These are phyloP conservation scores for Phytopythium sindhum DNA, from an alignment of 352 stramenopile genomes.

Conservation along the genomic window DNA sequence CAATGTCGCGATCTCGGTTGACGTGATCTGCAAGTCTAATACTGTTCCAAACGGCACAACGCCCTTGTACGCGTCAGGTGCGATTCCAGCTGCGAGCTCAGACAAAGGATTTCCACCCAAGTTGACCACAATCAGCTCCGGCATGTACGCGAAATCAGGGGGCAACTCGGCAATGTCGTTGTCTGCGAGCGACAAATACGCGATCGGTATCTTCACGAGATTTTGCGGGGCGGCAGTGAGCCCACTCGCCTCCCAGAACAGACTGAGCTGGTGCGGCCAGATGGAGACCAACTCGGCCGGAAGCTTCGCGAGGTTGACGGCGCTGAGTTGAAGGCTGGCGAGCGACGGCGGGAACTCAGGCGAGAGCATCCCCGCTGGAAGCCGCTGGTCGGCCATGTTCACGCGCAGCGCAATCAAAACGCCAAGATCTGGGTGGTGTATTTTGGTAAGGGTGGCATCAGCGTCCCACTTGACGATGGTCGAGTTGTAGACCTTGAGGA, in stretches of 20 bases:
- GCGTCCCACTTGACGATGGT: slow-evolving; percentile 25
- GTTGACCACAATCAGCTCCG: background rate
- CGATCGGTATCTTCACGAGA: slow-evolving; percentile 11
- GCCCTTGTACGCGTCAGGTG: slow-evolving; percentile 4
- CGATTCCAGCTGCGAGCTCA: slow-evolving; percentile 11
- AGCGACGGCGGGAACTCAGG: slow-evolving; percentile 25
- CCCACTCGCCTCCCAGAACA: slow-evolving; percentile 22
- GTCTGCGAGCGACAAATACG: slow-evolving; percentile 22
- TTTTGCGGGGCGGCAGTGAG: slow-evolving; percentile 11
- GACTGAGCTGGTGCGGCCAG: slow-evolving; percentile 14
- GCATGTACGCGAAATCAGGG: background rate
- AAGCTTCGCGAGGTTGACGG: slow-evolving; percentile 29
- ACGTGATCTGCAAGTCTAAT: slow-evolving; percentile 4
- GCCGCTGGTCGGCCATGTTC: slow-evolving; percentile 21
- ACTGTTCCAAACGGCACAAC: slow-evolving; percentile 13
- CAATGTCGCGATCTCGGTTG: slow-evolving; percentile 17
- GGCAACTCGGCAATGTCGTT: slow-evolving; percentile 2
- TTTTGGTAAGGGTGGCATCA: slow-evolving; percentile 19
- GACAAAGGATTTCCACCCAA: slow-evolving; percentile 22
- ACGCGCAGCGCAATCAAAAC: slow-evolving; percentile 26
- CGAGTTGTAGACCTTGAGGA: slow-evolving; percentile 38
- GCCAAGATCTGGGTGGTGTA: slow-evolving; percentile 21
- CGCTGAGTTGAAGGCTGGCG: slow-evolving; percentile 33
- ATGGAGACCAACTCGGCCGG: slow-evolving; percentile 25
- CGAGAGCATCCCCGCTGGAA: slow-evolving; percentile 32